Percentiles rank a stretch among this genome's conserved stretches.
Evolutionary conservation across 495 filamentous ascomycete genomes (phyloP).

Genomic region (Paragyromitra xinjiangensis): DNA sequence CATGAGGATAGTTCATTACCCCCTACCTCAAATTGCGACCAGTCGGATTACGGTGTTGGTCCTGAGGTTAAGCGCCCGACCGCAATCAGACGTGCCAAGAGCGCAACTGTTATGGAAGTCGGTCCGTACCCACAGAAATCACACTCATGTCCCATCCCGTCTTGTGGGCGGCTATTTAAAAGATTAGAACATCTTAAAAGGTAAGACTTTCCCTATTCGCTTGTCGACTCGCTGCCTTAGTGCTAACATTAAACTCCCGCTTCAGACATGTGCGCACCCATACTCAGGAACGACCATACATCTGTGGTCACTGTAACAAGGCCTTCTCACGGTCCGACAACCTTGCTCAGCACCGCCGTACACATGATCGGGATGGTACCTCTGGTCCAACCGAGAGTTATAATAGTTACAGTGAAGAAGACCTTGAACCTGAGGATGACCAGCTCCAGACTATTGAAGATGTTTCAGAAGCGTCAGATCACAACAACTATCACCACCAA

Average conservation of each 20-base stretch:
- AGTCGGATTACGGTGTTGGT: constrained; percentile 66
- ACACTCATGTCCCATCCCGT: constrained; percentile 98
- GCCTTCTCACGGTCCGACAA: constrained; percentile 98
- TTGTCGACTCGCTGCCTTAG: constrained; percentile 66
- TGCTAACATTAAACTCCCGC: constrained; percentile 68
- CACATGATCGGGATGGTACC: constrained; percentile 77
- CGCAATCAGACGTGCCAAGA: constrained; percentile 86
- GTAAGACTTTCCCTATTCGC: constrained; percentile 68
- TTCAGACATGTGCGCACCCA: constrained; percentile 96
- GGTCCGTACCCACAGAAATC: constrained; percentile 97
- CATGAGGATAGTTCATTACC: constrained; percentile 67
- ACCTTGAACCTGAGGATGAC: constrained; percentile 65
- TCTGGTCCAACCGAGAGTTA: constrained; percentile 52
- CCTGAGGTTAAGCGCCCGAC: constrained; percentile 72
- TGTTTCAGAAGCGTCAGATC: constrained; percentile 61
- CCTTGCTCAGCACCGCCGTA: constrained; percentile 97
- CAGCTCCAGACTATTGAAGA: constrained; percentile 68
- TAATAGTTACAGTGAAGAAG: constrained; percentile 56
- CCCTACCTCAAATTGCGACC: constrained; percentile 71
- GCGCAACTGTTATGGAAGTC: constrained; percentile 94
- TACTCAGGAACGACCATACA: constrained; percentile 98
- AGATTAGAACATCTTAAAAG: constrained; percentile 98
- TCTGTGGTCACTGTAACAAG: constrained; percentile 96
- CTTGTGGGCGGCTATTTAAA: constrained; percentile 97
- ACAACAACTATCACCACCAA: constrained; percentile 59